Evolutionary conservation across 371 early-diverging fungal genomes (phyloP).

Genomic region (Actinomortierella ambigua): DNA sequence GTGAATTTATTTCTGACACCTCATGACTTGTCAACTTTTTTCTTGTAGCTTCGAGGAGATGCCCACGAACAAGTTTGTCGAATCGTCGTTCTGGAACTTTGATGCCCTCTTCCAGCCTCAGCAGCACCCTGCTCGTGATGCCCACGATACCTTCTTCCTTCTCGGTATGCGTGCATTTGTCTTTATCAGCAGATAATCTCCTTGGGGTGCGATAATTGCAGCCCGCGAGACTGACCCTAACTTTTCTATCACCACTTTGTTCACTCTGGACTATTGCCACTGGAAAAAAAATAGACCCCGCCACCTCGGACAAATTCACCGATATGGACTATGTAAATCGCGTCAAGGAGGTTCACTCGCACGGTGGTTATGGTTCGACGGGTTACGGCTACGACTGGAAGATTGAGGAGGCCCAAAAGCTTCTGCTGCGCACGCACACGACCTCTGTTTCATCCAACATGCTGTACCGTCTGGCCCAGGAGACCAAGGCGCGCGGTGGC

Average conservation of each 20-base stretch:
- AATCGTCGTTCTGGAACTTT: conserved; percentile 99
- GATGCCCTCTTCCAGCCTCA: conserved; percentile 99
- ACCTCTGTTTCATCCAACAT: conserved; percentile 96
- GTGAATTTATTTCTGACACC: not conserved
- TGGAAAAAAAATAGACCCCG: conserved; percentile 79
- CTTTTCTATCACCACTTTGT: not conserved
- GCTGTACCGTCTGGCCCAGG: conserved; percentile 93
- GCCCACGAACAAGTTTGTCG: conserved; percentile 98
- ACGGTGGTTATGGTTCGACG: conserved; percentile 97
- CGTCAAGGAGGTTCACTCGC: conserved; percentile 92
- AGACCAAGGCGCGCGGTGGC: conserved; percentile 57
- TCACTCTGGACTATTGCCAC: not conserved
- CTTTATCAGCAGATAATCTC: not conserved
- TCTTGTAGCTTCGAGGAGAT: conserved; percentile 94
- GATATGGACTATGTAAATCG: conserved; percentile 84
- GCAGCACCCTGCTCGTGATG: conserved; percentile 99
- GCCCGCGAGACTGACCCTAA: not conserved
- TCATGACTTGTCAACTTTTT: not conserved
- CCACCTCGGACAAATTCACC: conserved; percentile 79
- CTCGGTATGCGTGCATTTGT: conserved; percentile 21
- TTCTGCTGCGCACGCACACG: conserved; percentile 99
- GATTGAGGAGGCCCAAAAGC: conserved; percentile 93
- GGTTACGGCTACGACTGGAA: conserved; percentile 98
- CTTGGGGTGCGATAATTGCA: not conserved
- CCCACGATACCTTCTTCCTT: conserved; percentile 99